Percentiles rank a stretch among this genome's conserved stretches.
phyloP scores from a whole-genome alignment of 116 monocot species.

The Posidonia oceanica region DNA sequence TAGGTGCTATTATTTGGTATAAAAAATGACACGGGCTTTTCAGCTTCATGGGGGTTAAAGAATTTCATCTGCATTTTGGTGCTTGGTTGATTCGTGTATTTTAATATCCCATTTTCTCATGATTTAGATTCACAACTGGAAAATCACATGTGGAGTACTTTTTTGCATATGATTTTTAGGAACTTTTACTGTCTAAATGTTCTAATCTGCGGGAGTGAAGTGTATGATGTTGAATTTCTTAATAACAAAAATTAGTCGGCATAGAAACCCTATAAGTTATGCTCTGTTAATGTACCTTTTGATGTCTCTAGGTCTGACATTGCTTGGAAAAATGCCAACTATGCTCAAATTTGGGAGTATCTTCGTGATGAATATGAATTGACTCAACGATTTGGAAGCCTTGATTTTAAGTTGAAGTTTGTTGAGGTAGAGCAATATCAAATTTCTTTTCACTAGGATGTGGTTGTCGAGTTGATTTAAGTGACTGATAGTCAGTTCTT shows the following conservation, averaged over 20 bases:
- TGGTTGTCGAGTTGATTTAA: background rate
- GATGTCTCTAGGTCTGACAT: slow-evolving; percentile 58
- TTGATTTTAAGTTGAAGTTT: slow-evolving; percentile 81
- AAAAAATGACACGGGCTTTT: too few species aligned
- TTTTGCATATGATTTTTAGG: too few species aligned
- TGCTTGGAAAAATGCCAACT: slow-evolving; percentile 84
- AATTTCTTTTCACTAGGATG: background rate
- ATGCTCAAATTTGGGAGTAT: slow-evolving; percentile 77
- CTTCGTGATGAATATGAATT: slow-evolving; percentile 74
- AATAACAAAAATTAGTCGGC: background rate
- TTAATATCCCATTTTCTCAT: too few species aligned
- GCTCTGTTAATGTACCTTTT: background rate
- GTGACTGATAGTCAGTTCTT: background rate
- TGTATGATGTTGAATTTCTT: too few species aligned
- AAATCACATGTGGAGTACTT: too few species aligned
- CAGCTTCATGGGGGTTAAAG: too few species aligned
- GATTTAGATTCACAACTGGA: too few species aligned
- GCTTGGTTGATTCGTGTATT: too few species aligned
- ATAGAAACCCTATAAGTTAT: background rate
- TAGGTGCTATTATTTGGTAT: too few species aligned
- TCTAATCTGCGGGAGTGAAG: too few species aligned
- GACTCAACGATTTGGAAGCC: slow-evolving; percentile 66
- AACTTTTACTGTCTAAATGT: too few species aligned
- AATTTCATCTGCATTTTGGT: too few species aligned
- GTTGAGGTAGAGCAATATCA: slow-evolving; percentile 33